Evolutionary conservation across 2,329 filamentous ascomycete species (phyloP).

Genomic region (Gaeumannomyces sp.): DNA sequence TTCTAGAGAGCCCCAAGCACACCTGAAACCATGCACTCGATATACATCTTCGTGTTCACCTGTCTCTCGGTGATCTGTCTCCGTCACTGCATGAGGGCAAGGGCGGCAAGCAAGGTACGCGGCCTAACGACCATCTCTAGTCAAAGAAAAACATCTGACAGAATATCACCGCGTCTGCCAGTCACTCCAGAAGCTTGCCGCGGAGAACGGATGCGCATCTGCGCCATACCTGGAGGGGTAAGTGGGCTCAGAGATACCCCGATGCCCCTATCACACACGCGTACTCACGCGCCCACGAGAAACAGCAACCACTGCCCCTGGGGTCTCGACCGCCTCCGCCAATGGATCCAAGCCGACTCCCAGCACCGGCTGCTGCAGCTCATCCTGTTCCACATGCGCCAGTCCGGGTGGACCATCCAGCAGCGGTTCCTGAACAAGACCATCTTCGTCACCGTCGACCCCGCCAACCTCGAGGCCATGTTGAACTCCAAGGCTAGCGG

Average conservation of each 20-base stretch:
- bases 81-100: not conserved
- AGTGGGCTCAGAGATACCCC: not conserved
- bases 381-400: not conserved
- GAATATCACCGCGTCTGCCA: not conserved
- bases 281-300: not conserved
- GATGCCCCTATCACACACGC: not conserved
- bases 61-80: not conserved
- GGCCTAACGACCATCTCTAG: not conserved
- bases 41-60: not conserved
- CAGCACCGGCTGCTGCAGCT: not conserved
- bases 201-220: not conserved
- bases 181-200: not conserved
- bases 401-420: not conserved
- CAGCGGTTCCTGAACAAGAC: not conserved
- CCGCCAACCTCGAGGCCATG: conserved; percentile 1
- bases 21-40: not conserved
- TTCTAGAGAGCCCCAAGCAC: not conserved
- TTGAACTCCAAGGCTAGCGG: not conserved
- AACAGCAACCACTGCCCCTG: not conserved
- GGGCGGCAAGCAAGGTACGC: not conserved
- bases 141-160: not conserved
- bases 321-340: not conserved
- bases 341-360: not conserved
- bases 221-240: not conserved
- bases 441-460: not conserved